Evolutionary conservation across 73 alveolate species (phyloP), one percentile per base, ranked within the genome.

Genomic region (Urostyla sp.): DNA sequence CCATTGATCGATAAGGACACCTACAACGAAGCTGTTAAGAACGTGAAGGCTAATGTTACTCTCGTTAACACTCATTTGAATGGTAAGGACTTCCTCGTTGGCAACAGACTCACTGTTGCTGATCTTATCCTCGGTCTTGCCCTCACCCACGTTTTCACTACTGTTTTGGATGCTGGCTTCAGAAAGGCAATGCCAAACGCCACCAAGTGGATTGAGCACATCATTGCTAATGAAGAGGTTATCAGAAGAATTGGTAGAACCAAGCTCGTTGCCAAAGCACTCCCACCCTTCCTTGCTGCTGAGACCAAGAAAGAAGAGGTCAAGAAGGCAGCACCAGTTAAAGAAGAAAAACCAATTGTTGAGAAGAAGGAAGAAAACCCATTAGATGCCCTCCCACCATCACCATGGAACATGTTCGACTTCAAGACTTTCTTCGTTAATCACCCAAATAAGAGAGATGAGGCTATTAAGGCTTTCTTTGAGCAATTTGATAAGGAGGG

Each of bases 301-400:
- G 88, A 87, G 58, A 81, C 80, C 74, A 69, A 80, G 72, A 57
- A 84, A 38, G 45, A 58, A 51, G 61, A 58, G 48, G 59, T 60
- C 51, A 60, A 61, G 37, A 82, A 50, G 45, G 61, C 80, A 16
- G 76, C 28, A 20, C 24, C 31, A n/a, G 35, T 20, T 8, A 66
- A 86, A 60, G 61, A 48, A 23, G 87, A 31, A 1, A 75, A 58
- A 0, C 52, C 56, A 28, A n/a, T n/a, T n/a, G n/a, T n/a, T n/a
- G 86, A 82, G 55, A 61, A 76, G 88, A 87, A 79, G 76, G 76
- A 67, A n/a, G 57, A 72, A 40, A 80, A 89, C 73, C 96, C 96
- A 24, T 66, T 89, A 24, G 98, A 89, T 56, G 81, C 50, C 28
- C 87, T 94, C 54, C 97, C 98, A 21, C 96, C 97, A 48, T 56